Evolutionary conservation across 1,284 basidiomycete genomes (phyloP), one percentile per base, ranked within the genome.

Genomic region (Cutaneotrichosporon sp.): DNA sequence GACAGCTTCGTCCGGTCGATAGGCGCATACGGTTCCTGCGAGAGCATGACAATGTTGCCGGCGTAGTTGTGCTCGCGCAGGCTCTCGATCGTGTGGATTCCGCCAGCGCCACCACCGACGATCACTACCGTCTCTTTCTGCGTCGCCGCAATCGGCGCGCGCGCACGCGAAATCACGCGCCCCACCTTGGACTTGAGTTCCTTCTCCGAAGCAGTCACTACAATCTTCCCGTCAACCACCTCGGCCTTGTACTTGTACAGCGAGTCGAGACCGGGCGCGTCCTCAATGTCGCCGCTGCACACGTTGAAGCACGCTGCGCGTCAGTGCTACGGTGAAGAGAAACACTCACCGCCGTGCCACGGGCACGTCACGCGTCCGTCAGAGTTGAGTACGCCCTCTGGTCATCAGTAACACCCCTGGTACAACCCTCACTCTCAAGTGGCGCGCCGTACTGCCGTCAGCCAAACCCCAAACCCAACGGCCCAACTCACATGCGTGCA

Each of bases 1-100:
- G 89, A 92, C 56, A 96, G 79, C 77, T 89, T 93, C 42, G 91
- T 90, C 54, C 57, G 45, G 76, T 97, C 92, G 63, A 96, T 89
- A 1, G 92, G 91, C 14, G 85, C 80, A 69, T 92, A 78, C 10
- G 79, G 76, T 74, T 97, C 92, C 65, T 86, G 84, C 18, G 85
- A 84, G 20, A 96, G 72, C 45, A 96, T 77, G 2, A 85, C 89
- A 67, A 97, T 88, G 8, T 82, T 80, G 17, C 83, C 86, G 37
- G 79, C 78, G 77, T 84, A 96, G 20, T 86, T 86, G 66, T 87
- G 80, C 80, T 90, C 87, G 57, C 91, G 79, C 64, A 96, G 76
- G 68, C 86, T 87, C 72, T 94, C 90, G 48, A 93, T 80, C 8
- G 84, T 80, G 60, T 89, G 82, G 68, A 89, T 85, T 17, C 84